Conservation (phyloP, 2,329 filamentous ascomycete genomes). For the Xylaria polymorpha region DNA sequence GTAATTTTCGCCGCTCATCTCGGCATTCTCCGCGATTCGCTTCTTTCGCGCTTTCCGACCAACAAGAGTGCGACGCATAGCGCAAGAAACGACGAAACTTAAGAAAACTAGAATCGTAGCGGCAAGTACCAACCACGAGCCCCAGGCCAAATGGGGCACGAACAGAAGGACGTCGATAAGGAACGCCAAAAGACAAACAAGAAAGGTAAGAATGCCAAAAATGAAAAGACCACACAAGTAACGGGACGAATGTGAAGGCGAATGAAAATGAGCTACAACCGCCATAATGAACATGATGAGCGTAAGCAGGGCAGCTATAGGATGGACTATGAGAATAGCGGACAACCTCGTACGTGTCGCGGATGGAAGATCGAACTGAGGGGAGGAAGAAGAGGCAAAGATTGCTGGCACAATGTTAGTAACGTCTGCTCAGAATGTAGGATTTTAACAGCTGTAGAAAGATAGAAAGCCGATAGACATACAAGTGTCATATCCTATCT, state of each 20-base stretch:
- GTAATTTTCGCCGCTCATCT: conserved; percentile 96
- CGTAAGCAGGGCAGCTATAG: conserved; percentile 86
- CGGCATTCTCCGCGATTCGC: conserved; percentile 90
- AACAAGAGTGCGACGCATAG: conserved; percentile 92
- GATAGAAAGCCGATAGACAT: conserved; percentile 38
- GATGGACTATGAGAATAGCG: conserved; percentile 90
- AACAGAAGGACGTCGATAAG: conserved; percentile 94
- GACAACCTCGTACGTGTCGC: conserved; percentile 75
- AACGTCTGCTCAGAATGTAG: background rate
- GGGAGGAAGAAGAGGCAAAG: conserved; percentile 39
- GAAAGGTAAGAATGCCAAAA: conserved; percentile 83
- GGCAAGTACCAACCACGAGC: conserved; percentile 90
- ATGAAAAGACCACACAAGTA: conserved; percentile 89
- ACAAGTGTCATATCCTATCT: conserved; percentile 90
- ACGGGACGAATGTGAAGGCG: conserved; percentile 87
- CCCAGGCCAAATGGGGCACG: conserved; percentile 93
- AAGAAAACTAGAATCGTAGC: conserved; percentile 87
- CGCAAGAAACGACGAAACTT: conserved; percentile 87
- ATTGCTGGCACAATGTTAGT: conserved; percentile 41
- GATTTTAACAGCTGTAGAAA: background rate
- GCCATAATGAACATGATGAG: conserved; percentile 86
- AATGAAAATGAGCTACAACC: conserved; percentile 84
- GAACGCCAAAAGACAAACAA: conserved; percentile 87
- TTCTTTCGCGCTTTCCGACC: conserved; percentile 93
- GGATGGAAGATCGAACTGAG: conserved; percentile 67